Conservation (phyloP, 768 basidiomycete species). For the Neoboletus brunneissimus region DNA sequence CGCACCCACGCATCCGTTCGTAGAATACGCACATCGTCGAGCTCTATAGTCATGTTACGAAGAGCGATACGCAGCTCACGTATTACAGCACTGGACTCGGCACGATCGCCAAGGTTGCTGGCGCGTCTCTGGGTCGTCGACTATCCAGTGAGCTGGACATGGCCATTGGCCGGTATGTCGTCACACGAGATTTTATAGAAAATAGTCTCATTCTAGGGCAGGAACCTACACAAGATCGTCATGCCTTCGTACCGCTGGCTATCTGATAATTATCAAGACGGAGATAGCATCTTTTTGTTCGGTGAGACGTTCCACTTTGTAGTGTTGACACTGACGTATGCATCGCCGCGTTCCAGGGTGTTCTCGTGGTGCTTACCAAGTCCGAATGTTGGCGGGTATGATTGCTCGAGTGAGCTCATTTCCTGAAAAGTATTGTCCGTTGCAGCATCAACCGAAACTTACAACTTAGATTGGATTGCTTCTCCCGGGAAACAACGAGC, state of each 20-base stretch:
- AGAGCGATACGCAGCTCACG: slow-evolving; percentile 34
- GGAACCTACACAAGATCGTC: slow-evolving; percentile 37
- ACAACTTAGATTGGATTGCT: slow-evolving; percentile 42
- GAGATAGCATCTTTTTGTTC: slow-evolving; percentile 42
- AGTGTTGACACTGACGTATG: background rate
- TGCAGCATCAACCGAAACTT: background rate
- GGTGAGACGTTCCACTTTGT: slow-evolving; percentile 23
- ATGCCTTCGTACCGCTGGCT: slow-evolving; percentile 41
- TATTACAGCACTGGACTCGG: slow-evolving; percentile 44
- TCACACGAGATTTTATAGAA: background rate
- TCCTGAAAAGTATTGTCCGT: background rate
- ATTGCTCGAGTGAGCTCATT: slow-evolving; percentile 33
- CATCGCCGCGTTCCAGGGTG: slow-evolving; percentile 33
- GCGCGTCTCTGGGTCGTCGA: slow-evolving; percentile 18
- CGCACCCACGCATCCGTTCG: too few species aligned
- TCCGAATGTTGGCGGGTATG: slow-evolving; percentile 43
- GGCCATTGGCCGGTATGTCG: slow-evolving; percentile 36
- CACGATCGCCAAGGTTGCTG: slow-evolving; percentile 28
- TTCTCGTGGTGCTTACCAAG: slow-evolving; percentile 48
- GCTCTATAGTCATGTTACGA: slow-evolving; percentile 35
- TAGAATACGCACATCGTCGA: slow-evolving; percentile 45
- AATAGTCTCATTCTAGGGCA: slow-evolving; percentile 7
- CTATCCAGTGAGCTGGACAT: slow-evolving; percentile 32
- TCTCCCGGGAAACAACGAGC: slow-evolving; percentile 38
- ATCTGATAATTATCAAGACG: slow-evolving; percentile 36